Evolutionary conservation across 352 stramenopile genomes (phyloP).

Genomic region (Pythium sp.): DNA sequence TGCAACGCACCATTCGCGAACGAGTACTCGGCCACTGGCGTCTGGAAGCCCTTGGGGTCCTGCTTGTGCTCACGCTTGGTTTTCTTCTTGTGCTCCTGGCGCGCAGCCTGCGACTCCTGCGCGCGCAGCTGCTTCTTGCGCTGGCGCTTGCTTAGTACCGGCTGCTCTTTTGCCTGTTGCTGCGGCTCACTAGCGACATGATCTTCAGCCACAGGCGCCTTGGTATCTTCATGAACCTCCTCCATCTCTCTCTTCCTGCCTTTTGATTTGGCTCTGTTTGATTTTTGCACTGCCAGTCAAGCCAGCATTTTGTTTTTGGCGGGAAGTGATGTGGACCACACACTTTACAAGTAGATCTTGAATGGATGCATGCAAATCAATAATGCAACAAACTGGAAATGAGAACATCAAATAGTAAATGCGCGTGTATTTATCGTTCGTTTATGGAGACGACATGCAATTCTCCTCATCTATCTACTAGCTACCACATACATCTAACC

Average conservation of each 20-base stretch:
- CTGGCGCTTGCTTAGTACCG: conserved; percentile 34
- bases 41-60: conserved; percentile 27
- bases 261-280: neutral
- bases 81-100: conserved; percentile 16
- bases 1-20: conserved; percentile 44
- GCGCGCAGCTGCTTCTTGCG: conserved; percentile 39
- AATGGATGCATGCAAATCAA: neutral
- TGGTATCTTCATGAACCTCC: neutral
- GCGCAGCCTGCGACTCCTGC: conserved; percentile 18
- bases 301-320: neutral
- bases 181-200: neutral
- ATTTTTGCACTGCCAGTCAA: neutral
- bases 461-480: neutral
- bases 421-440: neutral
- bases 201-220: neutral
- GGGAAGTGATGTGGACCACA: neutral
- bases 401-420: neutral
- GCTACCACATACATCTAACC: neutral
- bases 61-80: conserved; percentile 33
- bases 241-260: neutral
- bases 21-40: conserved; percentile 50
- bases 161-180: neutral
- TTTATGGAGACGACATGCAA: neutral
- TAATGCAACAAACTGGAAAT: neutral
- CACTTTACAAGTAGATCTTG: neutral